Conservation (phyloP, 1,139 yeast genomes). For the Sugiyamaella pinicola region DNA sequence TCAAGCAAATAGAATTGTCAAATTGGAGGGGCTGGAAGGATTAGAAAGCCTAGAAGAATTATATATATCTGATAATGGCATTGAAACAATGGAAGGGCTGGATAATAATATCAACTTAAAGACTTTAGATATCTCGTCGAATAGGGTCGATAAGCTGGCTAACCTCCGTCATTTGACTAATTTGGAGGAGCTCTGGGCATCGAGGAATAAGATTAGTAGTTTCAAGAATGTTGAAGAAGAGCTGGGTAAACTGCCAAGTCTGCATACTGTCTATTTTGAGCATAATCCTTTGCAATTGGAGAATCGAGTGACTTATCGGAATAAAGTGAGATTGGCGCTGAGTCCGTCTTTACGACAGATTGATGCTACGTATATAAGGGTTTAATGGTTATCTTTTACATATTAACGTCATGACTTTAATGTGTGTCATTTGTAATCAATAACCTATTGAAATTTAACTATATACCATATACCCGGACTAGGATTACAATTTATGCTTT, state of each 20-base stretch:
- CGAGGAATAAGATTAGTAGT: conserved; percentile 67
- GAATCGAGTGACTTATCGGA: conserved; percentile 79
- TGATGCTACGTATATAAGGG: conserved; percentile 72
- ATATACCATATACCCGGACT: too few relatives aligned
- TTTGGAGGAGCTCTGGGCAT: conserved; percentile 93
- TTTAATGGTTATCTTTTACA: conserved; percentile 4
- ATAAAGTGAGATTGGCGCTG: conserved; percentile 73
- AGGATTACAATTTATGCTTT: too few relatives aligned
- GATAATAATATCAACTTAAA: conserved; percentile 68
- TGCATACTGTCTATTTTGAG: conserved; percentile 92
- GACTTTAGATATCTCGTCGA: conserved; percentile 81
- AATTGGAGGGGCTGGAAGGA: conserved; percentile 78
- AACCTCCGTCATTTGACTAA: conserved; percentile 64
- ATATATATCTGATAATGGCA: conserved; percentile 84
- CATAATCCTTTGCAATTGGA: conserved; percentile 84
- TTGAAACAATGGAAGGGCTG: conserved; percentile 73
- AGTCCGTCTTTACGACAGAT: conserved; percentile 80
- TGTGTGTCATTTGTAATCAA: too few relatives aligned
- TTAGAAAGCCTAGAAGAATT: conserved; percentile 77
- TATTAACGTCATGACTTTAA: too few relatives aligned
- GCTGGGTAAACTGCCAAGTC: conserved; percentile 59
- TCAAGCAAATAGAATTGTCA: conserved; percentile 80
- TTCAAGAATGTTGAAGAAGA: conserved; percentile 71
- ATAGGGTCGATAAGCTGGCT: conserved; percentile 61
- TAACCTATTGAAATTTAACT: too few relatives aligned